These are phyloP conservation scores for Pythium sp. DNA, from an alignment of 352 stramenopile species.

Conservation along the genomic window DNA sequence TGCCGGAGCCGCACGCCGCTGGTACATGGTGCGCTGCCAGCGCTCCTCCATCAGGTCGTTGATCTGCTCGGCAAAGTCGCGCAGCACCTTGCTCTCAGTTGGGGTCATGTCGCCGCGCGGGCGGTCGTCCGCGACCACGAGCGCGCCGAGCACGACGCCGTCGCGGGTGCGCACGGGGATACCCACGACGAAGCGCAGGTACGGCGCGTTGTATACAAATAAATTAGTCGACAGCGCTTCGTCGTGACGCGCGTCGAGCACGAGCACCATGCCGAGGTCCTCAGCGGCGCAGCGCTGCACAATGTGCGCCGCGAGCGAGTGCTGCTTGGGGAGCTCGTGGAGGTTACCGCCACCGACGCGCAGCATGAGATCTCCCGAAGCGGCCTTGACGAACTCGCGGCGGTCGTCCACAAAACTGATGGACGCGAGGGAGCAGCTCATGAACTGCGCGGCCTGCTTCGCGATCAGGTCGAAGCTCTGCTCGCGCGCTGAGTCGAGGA, in stretches of 20 bases:
- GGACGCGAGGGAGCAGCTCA: conserved; percentile 47
- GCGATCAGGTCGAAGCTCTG: conserved; percentile 55
- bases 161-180: conserved; percentile 46
- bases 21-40: conserved; percentile 32
- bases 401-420: conserved; percentile 64
- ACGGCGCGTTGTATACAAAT: conserved; percentile 52
- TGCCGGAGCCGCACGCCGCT: conserved; percentile 17
- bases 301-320: conserved; percentile 56
- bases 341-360: conserved; percentile 14
- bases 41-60: conserved; percentile 44
- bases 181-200: conserved; percentile 53
- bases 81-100: conserved; percentile 32
- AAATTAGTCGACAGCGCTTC: conserved; percentile 41
- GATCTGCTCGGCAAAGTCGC: conserved; percentile 44
- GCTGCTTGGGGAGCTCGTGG: conserved; percentile 42
- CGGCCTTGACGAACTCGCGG: conserved; percentile 59
- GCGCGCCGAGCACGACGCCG: conserved; percentile 49
- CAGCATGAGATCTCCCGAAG: conserved; percentile 32
- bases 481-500: conserved; percentile 55
- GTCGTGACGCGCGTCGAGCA: conserved; percentile 46
- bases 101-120: conserved; percentile 27
- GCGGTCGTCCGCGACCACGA: conserved; percentile 53
- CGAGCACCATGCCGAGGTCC: conserved; percentile 30
- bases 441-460: conserved; percentile 48
- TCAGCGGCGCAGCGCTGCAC: conserved; percentile 40